Conservation (phyloP, 2,329 filamentous ascomycete genomes). For the Xylariomycetidae sp. region DNA sequence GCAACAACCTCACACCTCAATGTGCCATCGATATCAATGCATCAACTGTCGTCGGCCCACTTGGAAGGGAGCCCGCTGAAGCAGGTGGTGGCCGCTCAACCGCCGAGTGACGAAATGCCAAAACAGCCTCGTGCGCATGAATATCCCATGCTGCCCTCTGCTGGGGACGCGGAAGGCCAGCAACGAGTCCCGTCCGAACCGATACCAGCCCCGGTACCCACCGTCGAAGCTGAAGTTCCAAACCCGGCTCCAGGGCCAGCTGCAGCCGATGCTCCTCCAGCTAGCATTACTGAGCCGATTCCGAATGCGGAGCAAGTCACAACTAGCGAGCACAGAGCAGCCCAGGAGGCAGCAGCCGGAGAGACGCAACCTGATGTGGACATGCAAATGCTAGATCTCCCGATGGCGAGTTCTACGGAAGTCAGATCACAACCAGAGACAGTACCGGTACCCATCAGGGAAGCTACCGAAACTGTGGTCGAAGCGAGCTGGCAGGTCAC, state of each 20-base stretch:
- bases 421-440: conserved; percentile 1
- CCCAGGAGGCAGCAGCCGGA: background rate
- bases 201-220: conserved; percentile 2
- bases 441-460: too few species aligned
- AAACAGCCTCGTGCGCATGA: too few species aligned
- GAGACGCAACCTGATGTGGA: conserved; percentile 5
- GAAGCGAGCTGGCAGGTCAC: too few species aligned
- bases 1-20: too few species aligned
- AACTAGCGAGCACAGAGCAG: conserved; percentile 1
- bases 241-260: background rate
- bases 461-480: too few species aligned
- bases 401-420: background rate
- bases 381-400: conserved; percentile 10
- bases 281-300: too few species aligned
- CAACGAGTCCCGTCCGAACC: conserved; percentile 7
- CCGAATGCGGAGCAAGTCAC: too few species aligned
- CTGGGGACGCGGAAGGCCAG: background rate
- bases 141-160: too few species aligned
- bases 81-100: conserved; percentile 39
- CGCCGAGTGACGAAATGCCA: conserved; percentile 34
- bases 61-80: conserved; percentile 48
- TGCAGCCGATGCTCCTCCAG: too few species aligned
- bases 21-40: conserved; percentile 22
- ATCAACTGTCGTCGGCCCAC: conserved; percentile 24
- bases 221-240: conserved; percentile 2